Percentiles rank a stretch among this genome's conserved stretches.
Conservation (phyloP, 179 eudicot species). For the Drosera spatulata region DNA sequence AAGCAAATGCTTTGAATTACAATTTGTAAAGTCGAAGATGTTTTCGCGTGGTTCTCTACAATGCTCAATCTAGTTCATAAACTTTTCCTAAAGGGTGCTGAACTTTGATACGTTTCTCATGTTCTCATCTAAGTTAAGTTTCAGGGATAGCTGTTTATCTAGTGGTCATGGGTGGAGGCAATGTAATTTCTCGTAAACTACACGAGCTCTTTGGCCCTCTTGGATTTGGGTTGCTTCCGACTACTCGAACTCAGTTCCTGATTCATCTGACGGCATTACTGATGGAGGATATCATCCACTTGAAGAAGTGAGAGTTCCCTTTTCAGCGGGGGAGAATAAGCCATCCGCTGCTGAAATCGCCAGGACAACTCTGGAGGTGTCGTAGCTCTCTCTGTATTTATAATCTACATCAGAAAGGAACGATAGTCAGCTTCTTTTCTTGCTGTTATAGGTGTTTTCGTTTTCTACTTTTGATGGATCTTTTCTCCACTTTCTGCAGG, state of each 20-base stretch:
- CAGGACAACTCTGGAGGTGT: not conserved
- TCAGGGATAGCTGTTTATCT: not conserved
- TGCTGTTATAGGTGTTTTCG: too few species aligned
- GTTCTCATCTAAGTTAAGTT: not conserved
- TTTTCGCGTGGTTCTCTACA: too few species aligned
- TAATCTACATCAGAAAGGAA: not conserved
- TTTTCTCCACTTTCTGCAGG: not conserved
- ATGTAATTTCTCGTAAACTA: not conserved
- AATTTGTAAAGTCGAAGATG: too few species aligned
- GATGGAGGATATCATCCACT: not conserved
- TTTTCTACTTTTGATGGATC: too few species aligned
- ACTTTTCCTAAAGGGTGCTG: too few species aligned
- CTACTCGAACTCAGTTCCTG: not conserved
- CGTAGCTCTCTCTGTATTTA: not conserved
- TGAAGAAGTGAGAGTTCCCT: not conserved
- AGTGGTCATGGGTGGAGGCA: not conserved
- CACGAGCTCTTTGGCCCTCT: not conserved
- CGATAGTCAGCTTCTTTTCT: too few species aligned
- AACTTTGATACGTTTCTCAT: too few species aligned
- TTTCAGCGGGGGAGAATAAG: not conserved
- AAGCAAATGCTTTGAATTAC: too few species aligned
- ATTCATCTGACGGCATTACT: not conserved
- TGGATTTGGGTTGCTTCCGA: not conserved
- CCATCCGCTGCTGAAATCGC: not conserved
- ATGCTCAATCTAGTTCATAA: not conserved